Base-by-base conservation (phyloP, 176 grass and related monocot species). In the Neostapfia colusana region DNA sequence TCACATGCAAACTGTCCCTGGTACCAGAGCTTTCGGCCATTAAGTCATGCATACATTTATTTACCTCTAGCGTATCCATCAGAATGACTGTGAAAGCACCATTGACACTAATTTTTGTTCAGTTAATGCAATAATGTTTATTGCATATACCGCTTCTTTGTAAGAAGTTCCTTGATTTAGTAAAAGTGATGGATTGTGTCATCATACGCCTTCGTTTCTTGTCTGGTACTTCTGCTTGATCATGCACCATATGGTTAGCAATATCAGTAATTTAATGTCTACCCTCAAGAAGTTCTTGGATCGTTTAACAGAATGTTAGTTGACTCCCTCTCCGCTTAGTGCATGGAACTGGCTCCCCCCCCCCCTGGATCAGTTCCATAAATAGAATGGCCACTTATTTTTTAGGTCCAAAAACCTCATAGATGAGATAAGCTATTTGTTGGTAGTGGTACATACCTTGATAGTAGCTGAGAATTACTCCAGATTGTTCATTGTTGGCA, bases 131-230 rank as follows among this genome's bases (percentile, higher is more conserved):
- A n/a, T n/a, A n/a, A 21, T 55, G 64, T 24, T 11, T 46, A 4
- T 11, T 58, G 8, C 25, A 17, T 0, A 28, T 44, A 4, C 8
- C n/a, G 4, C 26, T 79, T 48, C 28, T 15, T 73, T 59, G 4
- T 73, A 57, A 79, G 40, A 74, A 26, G 7, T 60, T 50, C 10
- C 41, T 50, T 50, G 10, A 10, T 65, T 59, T 58, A 65, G 18
- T 79, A 17, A 85, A 80, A 66, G 20, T 65, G 46, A 49, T 39
- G 11, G 18, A 85, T 36, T 73, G 27, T 73, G 20, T 34, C 28
- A 74, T 59, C 68, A 64, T 46, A 1, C 10, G 10, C 21, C 13
- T 44, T 28, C 8, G n/a, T 62, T 63, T 57, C 27, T 65, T 75
- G 51, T 75, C 42, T 8, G 9, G 48, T n/a, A 46, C 74, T 74